Evolutionary conservation across 169 alveolate species (phyloP).

Genomic region (Plasmodium inui): DNA sequence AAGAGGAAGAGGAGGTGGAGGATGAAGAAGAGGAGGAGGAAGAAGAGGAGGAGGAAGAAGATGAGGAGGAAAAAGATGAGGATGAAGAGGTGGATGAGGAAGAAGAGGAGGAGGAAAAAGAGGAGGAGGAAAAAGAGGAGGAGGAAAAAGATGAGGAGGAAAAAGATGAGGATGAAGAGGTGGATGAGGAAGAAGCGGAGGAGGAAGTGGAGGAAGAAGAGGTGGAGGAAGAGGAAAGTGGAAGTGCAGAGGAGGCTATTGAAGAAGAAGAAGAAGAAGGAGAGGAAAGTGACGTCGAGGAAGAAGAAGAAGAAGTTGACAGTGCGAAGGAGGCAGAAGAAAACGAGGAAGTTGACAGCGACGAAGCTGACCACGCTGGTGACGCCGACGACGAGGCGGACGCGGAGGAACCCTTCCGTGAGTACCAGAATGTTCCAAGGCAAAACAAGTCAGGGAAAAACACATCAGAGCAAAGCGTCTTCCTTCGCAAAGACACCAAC

Average conservation of each 20-base stretch:
- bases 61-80: neutral
- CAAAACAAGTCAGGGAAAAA: neutral
- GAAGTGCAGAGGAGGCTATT: slow-evolving; percentile 61
- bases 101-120: slow-evolving; percentile 1
- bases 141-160: slow-evolving; percentile 47
- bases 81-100: neutral
- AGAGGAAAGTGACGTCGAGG: neutral
- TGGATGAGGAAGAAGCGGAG: slow-evolving; percentile 87
- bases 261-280: slow-evolving; percentile 53
- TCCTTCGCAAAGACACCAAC: neutral
- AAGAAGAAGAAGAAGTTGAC: slow-evolving; percentile 12
- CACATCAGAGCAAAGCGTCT: neutral
- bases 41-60: slow-evolving; percentile 4
- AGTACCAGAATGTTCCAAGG: neutral
- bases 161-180: no score
- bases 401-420: neutral
- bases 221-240: slow-evolving; percentile 85
- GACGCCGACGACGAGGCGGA: neutral
- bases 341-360: neutral
- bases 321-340: neutral
- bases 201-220: slow-evolving; percentile 82
- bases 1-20: slow-evolving; percentile 6
- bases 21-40: neutral
- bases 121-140: slow-evolving; percentile 26
- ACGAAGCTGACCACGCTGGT: neutral